Percentiles rank a stretch among this genome's conserved stretches.
Evolutionary conservation across 176 grass and related monocot species (phyloP).

Genomic region (Microstegium vimineum): DNA sequence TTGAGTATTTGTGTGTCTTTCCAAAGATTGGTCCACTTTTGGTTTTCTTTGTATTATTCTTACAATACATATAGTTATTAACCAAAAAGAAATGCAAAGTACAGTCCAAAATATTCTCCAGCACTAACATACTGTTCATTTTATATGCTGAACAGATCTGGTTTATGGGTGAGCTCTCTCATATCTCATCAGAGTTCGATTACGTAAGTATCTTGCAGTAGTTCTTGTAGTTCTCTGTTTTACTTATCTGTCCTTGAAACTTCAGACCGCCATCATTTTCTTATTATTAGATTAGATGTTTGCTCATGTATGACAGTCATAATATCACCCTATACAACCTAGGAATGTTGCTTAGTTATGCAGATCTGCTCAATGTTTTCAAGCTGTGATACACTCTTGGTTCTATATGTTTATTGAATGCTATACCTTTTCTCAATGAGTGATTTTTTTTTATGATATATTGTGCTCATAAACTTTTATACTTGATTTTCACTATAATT

Average conservation of each 20-base stretch:
- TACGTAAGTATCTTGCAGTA: constrained; percentile 55
- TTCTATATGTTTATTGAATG: not conserved
- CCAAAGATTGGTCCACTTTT: not conserved
- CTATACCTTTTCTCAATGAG: not conserved
- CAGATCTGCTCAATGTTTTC: constrained; percentile 7
- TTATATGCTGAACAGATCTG: constrained; percentile 54
- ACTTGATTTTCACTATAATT: constrained; percentile 10
- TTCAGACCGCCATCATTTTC: not conserved
- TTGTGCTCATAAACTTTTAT: constrained; percentile 12
- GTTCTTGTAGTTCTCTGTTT: not conserved
- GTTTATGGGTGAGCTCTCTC: constrained; percentile 99
- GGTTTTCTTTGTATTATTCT: not conserved
- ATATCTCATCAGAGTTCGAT: constrained; percentile 89
- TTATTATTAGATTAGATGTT: not conserved
- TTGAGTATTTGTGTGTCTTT: not conserved
- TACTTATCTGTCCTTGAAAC: constrained; percentile 1
- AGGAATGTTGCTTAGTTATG: constrained; percentile 6
- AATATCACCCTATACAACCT: not conserved
- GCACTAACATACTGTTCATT: not conserved
- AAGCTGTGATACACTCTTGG: not conserved
- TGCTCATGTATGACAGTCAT: not conserved
- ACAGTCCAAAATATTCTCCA: not conserved
- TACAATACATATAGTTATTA: not conserved
- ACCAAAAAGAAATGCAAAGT: not conserved
- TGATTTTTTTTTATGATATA: not conserved